Percentiles rank a stretch among this genome's conserved stretches.
Evolutionary conservation across 495 filamentous ascomycete genomes (phyloP).

Genomic region (Evansstolkia leycettana): DNA sequence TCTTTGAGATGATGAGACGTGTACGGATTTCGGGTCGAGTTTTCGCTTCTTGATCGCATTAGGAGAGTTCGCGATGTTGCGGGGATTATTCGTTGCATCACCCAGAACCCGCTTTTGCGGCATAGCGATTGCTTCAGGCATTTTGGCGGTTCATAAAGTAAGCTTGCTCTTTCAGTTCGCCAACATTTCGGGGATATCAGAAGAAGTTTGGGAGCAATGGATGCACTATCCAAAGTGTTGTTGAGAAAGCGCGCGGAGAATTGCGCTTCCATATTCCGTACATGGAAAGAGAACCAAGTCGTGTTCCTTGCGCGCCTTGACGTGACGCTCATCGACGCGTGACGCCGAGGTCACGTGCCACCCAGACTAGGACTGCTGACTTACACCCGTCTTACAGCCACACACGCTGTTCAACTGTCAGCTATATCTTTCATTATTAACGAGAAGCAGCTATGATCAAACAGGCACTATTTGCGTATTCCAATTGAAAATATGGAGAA

Average conservation of each 20-base stretch:
- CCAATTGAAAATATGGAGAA: no score
- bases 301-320: conserved; percentile 11
- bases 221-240: neutral
- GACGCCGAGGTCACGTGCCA: conserved; percentile 7
- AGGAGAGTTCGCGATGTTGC: conserved; percentile 35
- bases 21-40: conserved; percentile 46
- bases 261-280: conserved; percentile 5
- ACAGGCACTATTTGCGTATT: no score
- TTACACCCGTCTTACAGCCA: no score
- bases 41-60: conserved; percentile 63
- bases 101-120: conserved; percentile 47
- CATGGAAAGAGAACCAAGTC: conserved; percentile 1
- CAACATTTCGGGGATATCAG: neutral
- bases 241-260: conserved; percentile 4
- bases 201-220: neutral
- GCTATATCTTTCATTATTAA: no score
- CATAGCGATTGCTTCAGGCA: conserved; percentile 38
- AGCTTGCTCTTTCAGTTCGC: no score
- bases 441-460: no score
- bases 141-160: conserved; percentile 19
- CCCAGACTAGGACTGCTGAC: no score
- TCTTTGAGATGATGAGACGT: conserved; percentile 46
- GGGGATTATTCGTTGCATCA: conserved; percentile 42
- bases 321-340: conserved; percentile 12
- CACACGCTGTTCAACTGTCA: no score